These are phyloP conservation scores for Boletales sp. DNA, from an alignment of 768 basidiomycete genomes.

Conservation along the genomic window DNA sequence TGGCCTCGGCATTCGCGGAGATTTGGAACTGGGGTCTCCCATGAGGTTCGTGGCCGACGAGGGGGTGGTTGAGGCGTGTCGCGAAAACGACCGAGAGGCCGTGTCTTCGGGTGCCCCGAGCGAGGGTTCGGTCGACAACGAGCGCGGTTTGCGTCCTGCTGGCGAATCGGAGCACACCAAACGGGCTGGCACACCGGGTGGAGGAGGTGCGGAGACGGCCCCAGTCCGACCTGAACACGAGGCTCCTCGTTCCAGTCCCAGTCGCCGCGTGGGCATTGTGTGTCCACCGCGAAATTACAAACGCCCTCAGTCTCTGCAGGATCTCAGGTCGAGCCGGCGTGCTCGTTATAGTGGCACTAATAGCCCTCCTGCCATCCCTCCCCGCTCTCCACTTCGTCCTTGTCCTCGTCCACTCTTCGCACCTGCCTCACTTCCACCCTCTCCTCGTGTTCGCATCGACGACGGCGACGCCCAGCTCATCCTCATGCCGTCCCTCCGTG, in stretches of 20 bases:
- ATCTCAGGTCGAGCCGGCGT: conserved; percentile 21
- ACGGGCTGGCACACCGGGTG: conserved; percentile 4
- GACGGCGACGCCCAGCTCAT: conserved; percentile 12
- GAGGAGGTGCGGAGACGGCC: conserved; percentile 19
- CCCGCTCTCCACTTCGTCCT: conserved; percentile 31
- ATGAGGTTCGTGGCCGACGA: conserved; percentile 23
- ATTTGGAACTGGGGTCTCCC: conserved; percentile 19
- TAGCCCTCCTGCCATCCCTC: conserved; percentile 25
- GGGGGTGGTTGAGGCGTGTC: conserved; percentile 24
- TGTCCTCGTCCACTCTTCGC: conserved; percentile 13
- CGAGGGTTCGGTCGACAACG: conserved; percentile 12
- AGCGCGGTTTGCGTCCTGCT: neutral
- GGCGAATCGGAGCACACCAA: conserved; percentile 2
- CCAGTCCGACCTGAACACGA: conserved; percentile 19
- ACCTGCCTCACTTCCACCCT: no score
- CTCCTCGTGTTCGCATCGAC: conserved; percentile 2
- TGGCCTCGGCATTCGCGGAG: conserved; percentile 16
- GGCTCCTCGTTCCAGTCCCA: conserved; percentile 32
- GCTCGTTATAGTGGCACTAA: neutral
- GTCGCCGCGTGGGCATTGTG: conserved; percentile 42
- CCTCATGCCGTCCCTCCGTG: conserved; percentile 29
- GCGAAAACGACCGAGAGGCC: conserved; percentile 14
- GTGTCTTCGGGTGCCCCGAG: conserved; percentile 19
- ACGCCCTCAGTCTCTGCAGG: conserved; percentile 29
- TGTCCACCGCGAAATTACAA: conserved; percentile 34